phyloP scores from a whole-genome alignment of 2,329 filamentous ascomycete species.

The Ophiosphaerella korrae region DNA sequence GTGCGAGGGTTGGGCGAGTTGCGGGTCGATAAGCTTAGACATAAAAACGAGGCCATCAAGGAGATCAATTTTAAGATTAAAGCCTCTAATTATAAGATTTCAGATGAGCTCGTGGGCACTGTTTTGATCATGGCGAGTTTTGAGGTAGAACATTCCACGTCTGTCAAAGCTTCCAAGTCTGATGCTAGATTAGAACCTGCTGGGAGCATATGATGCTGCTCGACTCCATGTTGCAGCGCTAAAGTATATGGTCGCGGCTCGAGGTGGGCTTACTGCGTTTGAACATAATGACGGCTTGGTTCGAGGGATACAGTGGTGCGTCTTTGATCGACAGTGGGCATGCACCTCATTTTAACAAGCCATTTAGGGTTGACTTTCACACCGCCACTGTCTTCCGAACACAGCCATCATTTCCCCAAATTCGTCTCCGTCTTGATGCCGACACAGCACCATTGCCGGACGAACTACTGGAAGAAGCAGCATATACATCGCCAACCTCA shows the following conservation, averaged over 20 bases:
- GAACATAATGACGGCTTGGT: constrained; percentile 30
- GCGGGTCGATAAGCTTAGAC: constrained; percentile 21
- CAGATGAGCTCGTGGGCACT: constrained; percentile 30
- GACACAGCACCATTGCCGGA: constrained; percentile 24
- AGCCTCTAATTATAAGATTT: constrained; percentile 13
- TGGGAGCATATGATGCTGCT: constrained; percentile 31
- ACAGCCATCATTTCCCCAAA: constrained; percentile 22
- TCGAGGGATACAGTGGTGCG: constrained; percentile 31
- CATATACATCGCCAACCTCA: constrained; percentile 26
- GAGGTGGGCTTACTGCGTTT: constrained; percentile 30
- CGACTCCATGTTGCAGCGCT: constrained; percentile 25
- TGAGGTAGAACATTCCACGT: constrained; percentile 17
- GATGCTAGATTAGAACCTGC: constrained; percentile 22
- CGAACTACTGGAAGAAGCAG: constrained; percentile 24
- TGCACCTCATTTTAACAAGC: neutral
- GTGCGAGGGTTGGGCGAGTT: constrained; percentile 14
- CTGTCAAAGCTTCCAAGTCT: neutral
- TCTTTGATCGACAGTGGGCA: neutral
- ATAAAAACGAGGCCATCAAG: constrained; percentile 34
- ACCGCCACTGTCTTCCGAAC: constrained; percentile 24
- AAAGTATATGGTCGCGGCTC: constrained; percentile 27
- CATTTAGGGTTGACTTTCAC: constrained; percentile 33
- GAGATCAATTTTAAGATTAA: constrained; percentile 28
- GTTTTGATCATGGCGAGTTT: constrained; percentile 33
- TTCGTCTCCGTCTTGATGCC: constrained; percentile 15